A percentile compares a stretch with the other conserved stretches of the same genome.
phyloP scores from a whole-genome alignment of 2,329 filamentous ascomycete species.

The Chaetothyriales sp. region DNA sequence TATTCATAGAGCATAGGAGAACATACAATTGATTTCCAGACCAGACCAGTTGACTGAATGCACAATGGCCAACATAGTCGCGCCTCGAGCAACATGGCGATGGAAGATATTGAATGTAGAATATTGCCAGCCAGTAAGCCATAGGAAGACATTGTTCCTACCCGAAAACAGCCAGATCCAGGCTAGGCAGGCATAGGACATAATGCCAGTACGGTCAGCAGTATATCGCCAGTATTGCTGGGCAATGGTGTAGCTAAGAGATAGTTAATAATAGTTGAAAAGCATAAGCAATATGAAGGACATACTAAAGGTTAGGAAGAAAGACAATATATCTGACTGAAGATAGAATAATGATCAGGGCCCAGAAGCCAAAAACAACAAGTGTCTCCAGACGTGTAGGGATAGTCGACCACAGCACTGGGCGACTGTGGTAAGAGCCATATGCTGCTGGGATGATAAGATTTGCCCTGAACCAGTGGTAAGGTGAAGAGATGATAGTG shows the following conservation, averaged over 20 bases:
- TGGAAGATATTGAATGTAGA: constrained; percentile 53
- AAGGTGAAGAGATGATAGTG: constrained; percentile 5
- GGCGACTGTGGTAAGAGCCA: constrained; percentile 26
- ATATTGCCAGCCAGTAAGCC: constrained; percentile 55
- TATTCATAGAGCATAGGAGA: background rate
- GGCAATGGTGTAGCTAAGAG: constrained; percentile 6
- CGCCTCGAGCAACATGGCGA: constrained; percentile 48
- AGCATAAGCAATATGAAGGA: background rate
- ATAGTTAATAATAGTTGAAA: background rate
- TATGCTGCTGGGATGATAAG: constrained; percentile 31
- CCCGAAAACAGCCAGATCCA: constrained; percentile 52
- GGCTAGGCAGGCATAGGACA: constrained; percentile 49
- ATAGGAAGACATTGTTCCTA: constrained; percentile 51
- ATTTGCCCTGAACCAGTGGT: constrained; percentile 24
- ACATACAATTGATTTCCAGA: constrained; percentile 4
- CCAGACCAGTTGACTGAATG: constrained; percentile 47
- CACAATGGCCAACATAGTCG: constrained; percentile 45
- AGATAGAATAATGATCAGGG: constrained; percentile 30
- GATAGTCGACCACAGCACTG: constrained; percentile 31
- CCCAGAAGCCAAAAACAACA: constrained; percentile 30
- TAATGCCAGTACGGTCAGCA: constrained; percentile 48
- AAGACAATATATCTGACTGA: constrained; percentile 31
- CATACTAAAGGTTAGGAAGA: constrained; percentile 34
- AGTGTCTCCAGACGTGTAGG: constrained; percentile 34
- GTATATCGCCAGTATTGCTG: constrained; percentile 39